These are phyloP conservation scores for Dissophora ornata DNA, from an alignment of 192 early-diverging fungal species.

Conservation along the genomic window DNA sequence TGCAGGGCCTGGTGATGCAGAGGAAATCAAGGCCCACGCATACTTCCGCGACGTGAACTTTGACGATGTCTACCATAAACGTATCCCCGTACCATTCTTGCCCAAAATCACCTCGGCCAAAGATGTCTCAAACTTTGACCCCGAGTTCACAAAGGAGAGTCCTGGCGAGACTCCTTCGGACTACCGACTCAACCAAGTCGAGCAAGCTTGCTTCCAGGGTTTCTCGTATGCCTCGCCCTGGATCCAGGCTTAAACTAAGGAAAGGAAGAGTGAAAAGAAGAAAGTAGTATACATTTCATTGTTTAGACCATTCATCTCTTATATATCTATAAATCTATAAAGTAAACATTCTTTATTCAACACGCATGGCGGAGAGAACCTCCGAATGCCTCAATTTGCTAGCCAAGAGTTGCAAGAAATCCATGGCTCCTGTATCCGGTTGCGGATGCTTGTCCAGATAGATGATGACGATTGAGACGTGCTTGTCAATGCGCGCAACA, in stretches of 20 bases:
- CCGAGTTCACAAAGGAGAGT: constrained; percentile 92
- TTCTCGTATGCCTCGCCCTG: constrained; percentile 92
- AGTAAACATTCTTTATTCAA: constrained; percentile 23
- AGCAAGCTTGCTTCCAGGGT: constrained; percentile 90
- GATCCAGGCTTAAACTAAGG: constrained; percentile 62
- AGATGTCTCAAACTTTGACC: constrained; percentile 97
- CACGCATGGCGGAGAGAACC: constrained; percentile 19
- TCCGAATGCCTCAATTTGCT: constrained; percentile 45
- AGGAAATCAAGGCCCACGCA: constrained; percentile 78
- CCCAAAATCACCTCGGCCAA: constrained; percentile 74
- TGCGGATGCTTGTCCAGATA: constrained; percentile 61
- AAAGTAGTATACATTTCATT: too few relatives aligned
- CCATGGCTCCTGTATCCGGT: constrained; percentile 56
- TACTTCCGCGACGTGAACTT: constrained; percentile 83
- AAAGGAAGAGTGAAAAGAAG: background rate
- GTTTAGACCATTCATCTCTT: too few relatives aligned
- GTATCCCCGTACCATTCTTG: constrained; percentile 76
- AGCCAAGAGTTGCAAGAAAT: constrained; percentile 54
- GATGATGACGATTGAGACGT: constrained; percentile 62
- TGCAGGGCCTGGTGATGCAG: constrained; percentile 67
- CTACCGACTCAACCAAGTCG: constrained; percentile 80
- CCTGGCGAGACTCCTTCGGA: constrained; percentile 91
- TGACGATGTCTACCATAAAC: constrained; percentile 75
- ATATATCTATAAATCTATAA: too few relatives aligned
- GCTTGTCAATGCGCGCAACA: constrained; percentile 57